Evolutionary conservation across 1,139 yeast species (phyloP), one percentile per base, ranked within the genome.

Genomic region (Taphrina wiesneri): DNA sequence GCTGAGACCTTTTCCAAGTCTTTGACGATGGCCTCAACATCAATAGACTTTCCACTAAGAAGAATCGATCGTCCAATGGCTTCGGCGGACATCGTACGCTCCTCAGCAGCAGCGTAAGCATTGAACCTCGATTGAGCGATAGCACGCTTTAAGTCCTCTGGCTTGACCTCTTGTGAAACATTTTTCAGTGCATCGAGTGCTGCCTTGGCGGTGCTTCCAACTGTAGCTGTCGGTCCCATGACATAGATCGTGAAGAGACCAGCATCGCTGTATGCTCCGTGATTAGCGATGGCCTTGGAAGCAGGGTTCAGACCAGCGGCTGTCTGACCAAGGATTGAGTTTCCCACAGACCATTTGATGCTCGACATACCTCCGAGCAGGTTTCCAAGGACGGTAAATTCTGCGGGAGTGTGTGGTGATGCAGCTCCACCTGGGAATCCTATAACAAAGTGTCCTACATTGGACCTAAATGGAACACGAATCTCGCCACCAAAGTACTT

Each of bases 231-330:
- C 54, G 83, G 75, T 71, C 88, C 90, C 70, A 85, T 75, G 70
- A 88, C 87, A 68, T 85, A 79, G 69, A 90, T 82, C 72, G 87
- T 84, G 79, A 93, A 88, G 77, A 93, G 83, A 69, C 95, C 90
- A 69, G 93, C 90, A 75, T 88, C 93, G 71, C 86, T 81, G 83
- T 88, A 90, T 75, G 85, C 81, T 77, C 81, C 79, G 74, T 88
- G 81, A 74, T 81, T 78, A 71, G 90, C 86, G 69, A 78, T 74
- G 71, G 86, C 77, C 71, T 84, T 82, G 41, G 70, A 67, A 32
- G 62, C 68, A 28, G 63, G 56, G 13, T 59, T 59, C 51, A 75
- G 67, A 68, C 51, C 34, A 13, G 65, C 65, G 63, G 87, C 85
- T 67, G 84, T 73, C 82, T 74, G 67, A 76, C 77, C 71, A 77